phyloP scores from a whole-genome alignment of 352 stramenopile species.

The Globisporangium cystogenes region DNA sequence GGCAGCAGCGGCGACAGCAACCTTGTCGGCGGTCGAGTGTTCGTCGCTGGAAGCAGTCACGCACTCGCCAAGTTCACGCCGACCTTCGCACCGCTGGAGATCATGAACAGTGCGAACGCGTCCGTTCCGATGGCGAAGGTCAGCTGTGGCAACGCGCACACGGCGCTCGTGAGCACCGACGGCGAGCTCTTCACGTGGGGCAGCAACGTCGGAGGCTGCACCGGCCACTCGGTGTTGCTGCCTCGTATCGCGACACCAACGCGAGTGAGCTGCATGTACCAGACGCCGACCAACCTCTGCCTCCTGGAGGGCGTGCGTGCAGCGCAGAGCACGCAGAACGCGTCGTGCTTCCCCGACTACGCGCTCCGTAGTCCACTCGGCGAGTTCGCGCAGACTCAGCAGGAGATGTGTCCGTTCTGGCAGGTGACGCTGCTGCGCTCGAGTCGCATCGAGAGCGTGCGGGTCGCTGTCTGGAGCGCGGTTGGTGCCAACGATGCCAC shows the following conservation, averaged over 20 bases:
- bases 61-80: conserved; percentile 58
- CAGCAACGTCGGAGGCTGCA: conserved; percentile 61
- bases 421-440: conserved; percentile 31
- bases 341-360: conserved; percentile 33
- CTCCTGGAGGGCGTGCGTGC: conserved; percentile 22
- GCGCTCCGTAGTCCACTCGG: conserved; percentile 21
- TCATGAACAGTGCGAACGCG: conserved; percentile 12
- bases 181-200: conserved; percentile 77
- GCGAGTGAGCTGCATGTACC: conserved; percentile 55
- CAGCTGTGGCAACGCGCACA: conserved; percentile 66
- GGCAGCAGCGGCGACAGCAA: conserved; percentile 7
- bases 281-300: conserved; percentile 46
- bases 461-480: conserved; percentile 19
- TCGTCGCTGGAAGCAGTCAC: conserved; percentile 62
- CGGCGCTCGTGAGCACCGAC: conserved; percentile 47
- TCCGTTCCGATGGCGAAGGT: conserved; percentile 28
- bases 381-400: conserved; percentile 53
- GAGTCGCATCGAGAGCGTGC: conserved; percentile 38
- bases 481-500: conserved; percentile 4
- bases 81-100: conserved; percentile 31
- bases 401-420: conserved; percentile 78
- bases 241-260: conserved; percentile 33
- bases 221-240: conserved; percentile 37
- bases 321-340: conserved; percentile 65
- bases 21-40: conserved; percentile 32